These are phyloP conservation scores for Oryza punctata DNA, from an alignment of 176 grass and related monocot species.

Conservation along the genomic window DNA sequence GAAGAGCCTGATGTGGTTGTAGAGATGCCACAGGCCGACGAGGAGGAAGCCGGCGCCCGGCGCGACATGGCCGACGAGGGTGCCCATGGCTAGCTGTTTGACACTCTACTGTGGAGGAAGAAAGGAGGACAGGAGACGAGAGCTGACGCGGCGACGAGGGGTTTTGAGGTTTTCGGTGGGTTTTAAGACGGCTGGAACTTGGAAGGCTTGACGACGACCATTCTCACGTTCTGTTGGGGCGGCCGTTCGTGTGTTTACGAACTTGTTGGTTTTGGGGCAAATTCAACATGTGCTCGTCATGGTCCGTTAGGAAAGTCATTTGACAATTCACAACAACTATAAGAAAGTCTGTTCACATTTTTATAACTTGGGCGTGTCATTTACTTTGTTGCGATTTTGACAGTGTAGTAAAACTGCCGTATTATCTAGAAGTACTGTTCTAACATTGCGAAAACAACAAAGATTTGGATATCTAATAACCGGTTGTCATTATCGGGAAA, in stretches of 20 bases:
- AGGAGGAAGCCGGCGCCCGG: slow-evolving; percentile 89
- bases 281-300: not conserved
- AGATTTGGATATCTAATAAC: too few species aligned
- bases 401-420: too few species aligned
- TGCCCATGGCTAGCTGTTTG: slow-evolving; percentile 54
- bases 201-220: not conserved
- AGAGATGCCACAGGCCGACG: slow-evolving; percentile 88
- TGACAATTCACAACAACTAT: not conserved
- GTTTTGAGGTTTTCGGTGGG: not conserved
- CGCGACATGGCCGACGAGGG: slow-evolving; percentile 78
- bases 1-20: slow-evolving; percentile 76
- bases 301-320: not conserved
- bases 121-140: not conserved
- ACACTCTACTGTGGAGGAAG: not conserved
- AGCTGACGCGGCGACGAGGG: not conserved
- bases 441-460: too few species aligned
- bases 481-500: too few species aligned
- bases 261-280: too few species aligned
- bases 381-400: too few species aligned
- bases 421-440: too few species aligned
- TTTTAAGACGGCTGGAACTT: not conserved
- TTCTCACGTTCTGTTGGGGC: not conserved
- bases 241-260: not conserved
- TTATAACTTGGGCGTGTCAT: too few species aligned
- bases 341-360: too few species aligned